phyloP scores from a whole-genome alignment of 352 stramenopile genomes.

The Phytophthora palmivora region DNA sequence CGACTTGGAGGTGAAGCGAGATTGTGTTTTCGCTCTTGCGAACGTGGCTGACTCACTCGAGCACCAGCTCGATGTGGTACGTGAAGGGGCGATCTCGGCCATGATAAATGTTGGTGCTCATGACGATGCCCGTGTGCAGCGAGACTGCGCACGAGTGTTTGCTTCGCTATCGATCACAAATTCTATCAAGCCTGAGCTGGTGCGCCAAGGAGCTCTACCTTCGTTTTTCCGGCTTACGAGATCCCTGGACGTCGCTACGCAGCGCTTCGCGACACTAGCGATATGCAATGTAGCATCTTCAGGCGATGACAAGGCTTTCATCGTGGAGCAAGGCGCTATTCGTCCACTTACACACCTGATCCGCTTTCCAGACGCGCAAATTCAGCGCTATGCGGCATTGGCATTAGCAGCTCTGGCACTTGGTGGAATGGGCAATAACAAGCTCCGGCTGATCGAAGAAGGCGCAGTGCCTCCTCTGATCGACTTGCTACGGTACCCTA shows the following conservation, averaged over 20 bases:
- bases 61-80: conserved; percentile 90
- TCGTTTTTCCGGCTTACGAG: conserved; percentile 95
- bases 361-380: conserved; percentile 95
- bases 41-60: conserved; percentile 93
- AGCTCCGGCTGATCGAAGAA: conserved; percentile 92
- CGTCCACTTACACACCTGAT: conserved; percentile 95
- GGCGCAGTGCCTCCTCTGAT: conserved; percentile 93
- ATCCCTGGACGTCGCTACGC: conserved; percentile 92
- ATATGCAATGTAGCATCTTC: conserved; percentile 93
- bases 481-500: conserved; percentile 95
- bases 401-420: conserved; percentile 93
- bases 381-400: conserved; percentile 95
- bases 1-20: conserved; percentile 92
- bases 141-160: conserved; percentile 92
- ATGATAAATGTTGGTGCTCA: conserved; percentile 76
- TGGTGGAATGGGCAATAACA: conserved; percentile 93
- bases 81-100: conserved; percentile 84
- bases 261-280: conserved; percentile 95
- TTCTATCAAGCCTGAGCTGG: conserved; percentile 84
- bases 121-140: conserved; percentile 93
- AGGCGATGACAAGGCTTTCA: conserved; percentile 85
- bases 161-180: conserved; percentile 92
- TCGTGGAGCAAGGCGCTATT: conserved; percentile 93
- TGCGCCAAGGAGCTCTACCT: conserved; percentile 82
- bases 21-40: conserved; percentile 95